Conservation (phyloP, 306 rosid species). For the Adenanthera pavonina region DNA sequence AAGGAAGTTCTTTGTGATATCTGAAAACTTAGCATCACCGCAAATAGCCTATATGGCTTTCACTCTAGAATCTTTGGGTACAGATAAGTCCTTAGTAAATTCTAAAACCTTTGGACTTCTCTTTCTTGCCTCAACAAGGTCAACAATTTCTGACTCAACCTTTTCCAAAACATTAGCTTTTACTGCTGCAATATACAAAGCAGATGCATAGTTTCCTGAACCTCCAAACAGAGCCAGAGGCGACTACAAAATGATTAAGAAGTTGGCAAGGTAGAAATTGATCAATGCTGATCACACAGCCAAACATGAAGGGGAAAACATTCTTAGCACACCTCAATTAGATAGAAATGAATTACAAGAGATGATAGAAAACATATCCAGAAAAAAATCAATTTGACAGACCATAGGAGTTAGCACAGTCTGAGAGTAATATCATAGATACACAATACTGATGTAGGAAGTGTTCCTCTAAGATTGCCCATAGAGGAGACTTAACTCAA, state of each 20-base stretch:
- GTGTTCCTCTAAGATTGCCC: too few relatives aligned
- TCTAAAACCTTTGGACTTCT: conserved; percentile 56
- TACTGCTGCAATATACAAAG: conserved; percentile 80
- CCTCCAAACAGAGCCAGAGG: conserved; percentile 91
- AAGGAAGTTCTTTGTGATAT: conserved; percentile 73
- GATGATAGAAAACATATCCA: background rate
- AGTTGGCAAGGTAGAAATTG: conserved; percentile 3
- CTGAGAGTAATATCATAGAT: too few relatives aligned
- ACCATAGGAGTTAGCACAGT: too few relatives aligned
- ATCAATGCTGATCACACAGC: conserved; percentile 18
- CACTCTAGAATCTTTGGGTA: conserved; percentile 61
- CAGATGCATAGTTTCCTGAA: conserved; percentile 92
- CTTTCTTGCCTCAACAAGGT: conserved; percentile 62
- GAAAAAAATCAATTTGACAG: background rate
- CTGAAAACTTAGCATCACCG: conserved; percentile 71
- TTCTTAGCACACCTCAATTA: background rate
- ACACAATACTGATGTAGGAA: too few relatives aligned
- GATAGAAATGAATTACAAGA: background rate
- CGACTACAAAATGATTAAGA: conserved; percentile 54
- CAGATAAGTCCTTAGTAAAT: conserved; percentile 70
- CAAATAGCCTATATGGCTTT: conserved; percentile 61
- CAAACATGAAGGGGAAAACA: background rate
- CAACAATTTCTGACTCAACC: conserved; percentile 77
- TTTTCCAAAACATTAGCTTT: conserved; percentile 69
- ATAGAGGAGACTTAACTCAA: too few relatives aligned